Base-by-base conservation (phyloP, 768 basidiomycete genomes). In the Amanita rimosa region DNA sequence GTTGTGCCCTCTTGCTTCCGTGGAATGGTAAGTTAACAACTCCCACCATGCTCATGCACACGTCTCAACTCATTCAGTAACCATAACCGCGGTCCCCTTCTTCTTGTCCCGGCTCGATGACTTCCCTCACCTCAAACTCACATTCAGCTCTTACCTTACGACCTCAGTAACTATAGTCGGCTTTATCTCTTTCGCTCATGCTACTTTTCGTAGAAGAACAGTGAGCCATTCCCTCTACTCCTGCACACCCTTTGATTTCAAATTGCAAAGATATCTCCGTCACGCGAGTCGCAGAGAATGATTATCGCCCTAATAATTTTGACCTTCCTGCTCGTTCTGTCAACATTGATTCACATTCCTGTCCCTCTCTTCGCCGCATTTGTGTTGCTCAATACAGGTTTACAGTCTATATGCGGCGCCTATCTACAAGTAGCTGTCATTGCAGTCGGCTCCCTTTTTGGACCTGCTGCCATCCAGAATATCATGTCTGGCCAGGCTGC, bases 11-110 rank as follows among this genome's bases (percentile, higher is more conserved):
- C 3, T 71, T 96, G 6, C 64, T 96, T 14, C 83, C 88, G 24
- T 96, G 92, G 92, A 95, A 93, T 59, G 90, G 92, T 91, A n/a
- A n/a, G n/a, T n/a, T n/a, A n/a, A 61, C 59, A 13, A 24, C 11
- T 74, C 17, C 41, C 13, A 43, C 35, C 11, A 13, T 34, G 40
- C 43, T 22, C 10, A 11, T 19, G 29, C 22, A n/a, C 44, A 9
- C 45, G 16, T 24, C 22, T 24, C 22, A 24, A 33, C 3, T 40
- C n/a, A 5, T 14, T 17, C 50, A 95, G 92, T 82, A 1, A 68
- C 93, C 58, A 92, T 96, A 21, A 95, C 88, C 27, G 89, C 85
- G 0, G 81, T 81, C 41, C 81, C 91, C 0, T 90, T 83, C 61
- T 89, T 95, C 61, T 61, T 84, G 27, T 78, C 85, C 0, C 72